Evolutionary conservation across 192 early-diverging fungal species (phyloP).

Genomic region (Coemansia sp.): DNA sequence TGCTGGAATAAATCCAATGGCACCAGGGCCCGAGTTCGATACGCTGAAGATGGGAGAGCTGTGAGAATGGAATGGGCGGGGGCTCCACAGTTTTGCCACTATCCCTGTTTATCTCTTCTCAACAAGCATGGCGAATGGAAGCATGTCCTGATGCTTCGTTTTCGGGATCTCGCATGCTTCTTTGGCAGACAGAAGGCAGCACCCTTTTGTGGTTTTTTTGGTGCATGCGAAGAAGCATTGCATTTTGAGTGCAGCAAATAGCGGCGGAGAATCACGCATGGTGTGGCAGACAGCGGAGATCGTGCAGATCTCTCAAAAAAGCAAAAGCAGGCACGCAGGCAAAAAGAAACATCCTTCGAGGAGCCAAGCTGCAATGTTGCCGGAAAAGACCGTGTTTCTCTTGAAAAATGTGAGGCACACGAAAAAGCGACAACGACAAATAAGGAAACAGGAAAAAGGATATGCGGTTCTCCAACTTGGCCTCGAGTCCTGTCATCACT

Average conservation of each 20-base stretch:
- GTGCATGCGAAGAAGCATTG: neutral
- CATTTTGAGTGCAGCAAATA: neutral
- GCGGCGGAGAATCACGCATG: neutral
- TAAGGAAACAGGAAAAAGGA: neutral
- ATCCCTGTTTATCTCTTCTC: no score
- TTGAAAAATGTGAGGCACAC: neutral
- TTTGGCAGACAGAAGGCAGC: no score
- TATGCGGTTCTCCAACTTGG: no score
- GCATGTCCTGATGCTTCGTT: no score
- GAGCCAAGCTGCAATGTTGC: neutral
- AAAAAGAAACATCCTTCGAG: neutral
- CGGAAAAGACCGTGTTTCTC: neutral
- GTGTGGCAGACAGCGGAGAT: neutral
- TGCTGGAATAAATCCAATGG: no score
- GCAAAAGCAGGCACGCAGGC: conserved; percentile 1
- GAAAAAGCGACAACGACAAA: neutral
- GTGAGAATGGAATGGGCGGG: no score
- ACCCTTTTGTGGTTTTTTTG: neutral
- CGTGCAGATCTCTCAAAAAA: neutral
- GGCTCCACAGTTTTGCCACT: no score
- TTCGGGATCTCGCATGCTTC: no score
- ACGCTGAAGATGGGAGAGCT: no score
- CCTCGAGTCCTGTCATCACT: no score
- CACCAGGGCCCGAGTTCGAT: no score
- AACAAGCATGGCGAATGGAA: no score